Evolutionary conservation across 257 asterid species (phyloP).

Genomic region (Salvia hispanica): DNA sequence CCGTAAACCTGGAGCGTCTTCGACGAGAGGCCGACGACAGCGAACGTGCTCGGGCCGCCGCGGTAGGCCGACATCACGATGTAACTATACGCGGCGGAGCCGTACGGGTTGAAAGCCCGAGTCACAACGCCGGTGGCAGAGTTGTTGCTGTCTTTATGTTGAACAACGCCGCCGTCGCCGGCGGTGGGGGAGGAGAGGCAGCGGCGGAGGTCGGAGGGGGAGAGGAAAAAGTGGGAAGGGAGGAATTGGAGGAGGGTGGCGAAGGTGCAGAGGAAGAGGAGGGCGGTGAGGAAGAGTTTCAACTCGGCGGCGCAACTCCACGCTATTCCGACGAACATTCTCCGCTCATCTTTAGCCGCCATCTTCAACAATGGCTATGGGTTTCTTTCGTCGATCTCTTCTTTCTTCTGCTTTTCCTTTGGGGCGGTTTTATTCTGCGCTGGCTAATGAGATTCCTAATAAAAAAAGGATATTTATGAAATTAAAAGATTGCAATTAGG

Average conservation of each 20-base stretch:
- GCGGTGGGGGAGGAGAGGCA: slow-evolving; percentile 44
- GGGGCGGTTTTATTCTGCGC: slow-evolving; percentile 3
- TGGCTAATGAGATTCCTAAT: not conserved
- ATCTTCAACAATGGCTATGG: not conserved
- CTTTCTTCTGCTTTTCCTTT: not conserved
- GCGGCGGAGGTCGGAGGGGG: slow-evolving; percentile 53
- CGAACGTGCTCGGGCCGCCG: slow-evolving; percentile 52
- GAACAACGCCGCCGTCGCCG: not conserved
- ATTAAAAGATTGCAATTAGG: not conserved
- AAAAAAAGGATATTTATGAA: not conserved
- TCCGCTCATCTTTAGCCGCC: slow-evolving; percentile 33
- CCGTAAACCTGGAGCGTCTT: slow-evolving; percentile 54
- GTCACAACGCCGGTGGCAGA: slow-evolving; percentile 39
- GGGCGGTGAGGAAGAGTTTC: slow-evolving; percentile 58
- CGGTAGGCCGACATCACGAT: slow-evolving; percentile 57
- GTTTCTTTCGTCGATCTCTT: not conserved
- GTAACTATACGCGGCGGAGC: slow-evolving; percentile 52
- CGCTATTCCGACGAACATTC: slow-evolving; percentile 62
- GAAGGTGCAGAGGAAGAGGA: slow-evolving; percentile 59
- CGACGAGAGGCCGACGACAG: slow-evolving; percentile 49
- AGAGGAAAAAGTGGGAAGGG: slow-evolving; percentile 53
- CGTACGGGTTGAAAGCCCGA: slow-evolving; percentile 48
- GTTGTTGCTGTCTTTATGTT: not conserved
- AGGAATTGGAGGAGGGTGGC: slow-evolving; percentile 65
- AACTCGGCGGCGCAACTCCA: slow-evolving; percentile 80